phyloP scores from a whole-genome alignment of 176 grass and related monocot species.

The Elaeis guineensis region DNA sequence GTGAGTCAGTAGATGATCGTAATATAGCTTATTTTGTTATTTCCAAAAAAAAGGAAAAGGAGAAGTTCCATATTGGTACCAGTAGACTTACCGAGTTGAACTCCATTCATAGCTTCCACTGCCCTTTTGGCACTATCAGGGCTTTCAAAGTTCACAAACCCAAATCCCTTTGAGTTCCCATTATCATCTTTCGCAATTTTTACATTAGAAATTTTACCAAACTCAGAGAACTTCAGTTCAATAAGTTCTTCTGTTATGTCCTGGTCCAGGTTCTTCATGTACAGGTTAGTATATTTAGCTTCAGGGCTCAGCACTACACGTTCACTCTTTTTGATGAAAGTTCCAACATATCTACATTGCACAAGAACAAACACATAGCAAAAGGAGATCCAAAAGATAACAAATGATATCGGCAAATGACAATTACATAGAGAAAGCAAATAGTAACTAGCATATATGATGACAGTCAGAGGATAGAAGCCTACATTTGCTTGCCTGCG shows the following conservation, averaged over 20 bases:
- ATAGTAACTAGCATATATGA: too few relatives aligned
- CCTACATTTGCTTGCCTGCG: slow-evolving; percentile 46
- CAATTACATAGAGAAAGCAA: background rate
- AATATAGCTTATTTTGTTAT: background rate
- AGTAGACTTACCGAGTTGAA: slow-evolving; percentile 50
- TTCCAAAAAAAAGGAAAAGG: too few relatives aligned
- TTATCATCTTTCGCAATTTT: slow-evolving; percentile 53
- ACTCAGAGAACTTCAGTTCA: slow-evolving; percentile 62
- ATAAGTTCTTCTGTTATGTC: slow-evolving; percentile 77
- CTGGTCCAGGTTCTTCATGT: slow-evolving; percentile 83
- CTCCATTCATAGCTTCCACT: slow-evolving; percentile 59
- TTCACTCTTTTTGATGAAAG: slow-evolving; percentile 68
- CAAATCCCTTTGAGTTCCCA: slow-evolving; percentile 69
- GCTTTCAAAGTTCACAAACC: slow-evolving; percentile 67
- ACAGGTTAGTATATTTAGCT: slow-evolving; percentile 65
- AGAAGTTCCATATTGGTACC: too few relatives aligned
- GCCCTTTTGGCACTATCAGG: slow-evolving; percentile 60
- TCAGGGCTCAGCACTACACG: slow-evolving; percentile 25
- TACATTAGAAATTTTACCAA: slow-evolving; percentile 47
- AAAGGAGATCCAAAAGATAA: background rate
- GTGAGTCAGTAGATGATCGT: background rate
- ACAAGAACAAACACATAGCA: background rate
- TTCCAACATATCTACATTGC: slow-evolving; percentile 45
- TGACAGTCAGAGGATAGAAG: background rate
- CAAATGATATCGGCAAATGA: too few relatives aligned